Evolutionary conservation across 495 filamentous ascomycete species (phyloP), one percentile per base, ranked within the genome.

Genomic region (Penicillium cataractarum): DNA sequence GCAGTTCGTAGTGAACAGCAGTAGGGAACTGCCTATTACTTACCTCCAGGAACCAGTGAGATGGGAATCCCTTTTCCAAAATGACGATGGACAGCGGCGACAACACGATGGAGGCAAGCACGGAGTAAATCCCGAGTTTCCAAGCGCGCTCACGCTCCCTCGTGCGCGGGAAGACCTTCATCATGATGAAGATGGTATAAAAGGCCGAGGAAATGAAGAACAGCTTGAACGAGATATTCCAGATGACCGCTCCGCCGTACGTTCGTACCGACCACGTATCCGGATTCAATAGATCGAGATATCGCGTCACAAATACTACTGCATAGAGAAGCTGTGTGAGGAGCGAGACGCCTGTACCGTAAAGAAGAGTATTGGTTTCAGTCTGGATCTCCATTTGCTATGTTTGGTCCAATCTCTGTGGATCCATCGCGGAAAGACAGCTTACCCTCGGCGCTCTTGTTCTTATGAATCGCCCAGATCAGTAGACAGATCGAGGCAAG

Each of bases 291-390:
- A 98, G 78, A 71, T 97, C 92, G 29, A 93, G 84, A 76, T 99
- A 98, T 51, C 96, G 87, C 13, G 90, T 87, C 57, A 90, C 71
- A 78, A 97, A 99, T 39, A 99, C 94, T 58, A 88, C 64, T 31
- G 86, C 84, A 78, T 99, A 99, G 66, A 99, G 87, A 46, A 86
- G 80, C 75, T 99, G 95, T 0, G 93, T 97, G 61, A 99, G 89
- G 65, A 97, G 86, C n/a, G 93, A 97, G 55, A 98, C 87, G 64
- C 93, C 91, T 93, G 65, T 37, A 29, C 37, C 24, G 12, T n/a
- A 32, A 33, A 49, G 58, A 26, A 59, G 32, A 4, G 8, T 39
- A 59, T 77, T 53, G 72, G 66, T 17, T 19, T 44, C 19, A n/a
- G 9, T 12, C 12, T 46, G 4, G 12, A 46, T 46, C 42, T 46